A percentile compares a stretch with the other conserved stretches of the same genome.
These are phyloP conservation scores for Fusarium annulatum DNA, from an alignment of 2,329 filamentous ascomycete species.

Conservation along the genomic window DNA sequence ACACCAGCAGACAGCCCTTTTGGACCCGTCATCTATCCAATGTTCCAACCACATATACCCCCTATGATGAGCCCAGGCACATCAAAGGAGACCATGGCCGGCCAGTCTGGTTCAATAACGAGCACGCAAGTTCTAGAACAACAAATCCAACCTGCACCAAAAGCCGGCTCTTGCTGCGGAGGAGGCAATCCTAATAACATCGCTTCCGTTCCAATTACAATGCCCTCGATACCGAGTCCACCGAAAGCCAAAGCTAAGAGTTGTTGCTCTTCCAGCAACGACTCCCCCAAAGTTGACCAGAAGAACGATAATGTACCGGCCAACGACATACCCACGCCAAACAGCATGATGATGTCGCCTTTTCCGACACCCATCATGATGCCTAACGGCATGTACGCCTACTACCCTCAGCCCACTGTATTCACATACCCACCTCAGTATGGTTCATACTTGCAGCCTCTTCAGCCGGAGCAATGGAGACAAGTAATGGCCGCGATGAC, in stretches of 20 bases:
- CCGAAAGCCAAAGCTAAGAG: constrained; percentile 40
- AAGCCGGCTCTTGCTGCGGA: constrained; percentile 53
- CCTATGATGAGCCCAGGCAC: constrained; percentile 33
- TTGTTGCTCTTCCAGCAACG: constrained; percentile 46
- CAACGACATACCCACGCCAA: constrained; percentile 38
- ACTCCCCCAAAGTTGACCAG: constrained; percentile 36
- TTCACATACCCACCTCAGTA: constrained; percentile 66
- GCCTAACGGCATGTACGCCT: constrained; percentile 54
- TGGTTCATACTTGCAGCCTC: constrained; percentile 65
- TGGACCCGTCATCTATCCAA: constrained; percentile 46
- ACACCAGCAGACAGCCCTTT: constrained; percentile 42
- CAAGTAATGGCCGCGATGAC: constrained; percentile 57
- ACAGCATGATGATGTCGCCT: constrained; percentile 50
- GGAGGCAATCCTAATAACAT: constrained; percentile 19
- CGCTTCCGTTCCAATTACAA: constrained; percentile 18
- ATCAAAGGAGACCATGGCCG: constrained; percentile 36
- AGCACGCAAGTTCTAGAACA: constrained; percentile 36
- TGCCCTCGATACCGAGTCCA: constrained; percentile 30
- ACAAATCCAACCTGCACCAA: constrained; percentile 23
- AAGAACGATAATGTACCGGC: constrained; percentile 34
- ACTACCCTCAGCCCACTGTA: constrained; percentile 57
- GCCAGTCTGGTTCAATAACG: constrained; percentile 29
- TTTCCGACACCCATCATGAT: constrained; percentile 52
- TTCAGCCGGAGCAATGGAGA: constrained; percentile 65
- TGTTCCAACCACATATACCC: constrained; percentile 48